Percentiles rank a stretch among this genome's conserved stretches.
Evolutionary conservation across 805 yeast genomes (phyloP).

Genomic region (Candida cerambycidarum): DNA sequence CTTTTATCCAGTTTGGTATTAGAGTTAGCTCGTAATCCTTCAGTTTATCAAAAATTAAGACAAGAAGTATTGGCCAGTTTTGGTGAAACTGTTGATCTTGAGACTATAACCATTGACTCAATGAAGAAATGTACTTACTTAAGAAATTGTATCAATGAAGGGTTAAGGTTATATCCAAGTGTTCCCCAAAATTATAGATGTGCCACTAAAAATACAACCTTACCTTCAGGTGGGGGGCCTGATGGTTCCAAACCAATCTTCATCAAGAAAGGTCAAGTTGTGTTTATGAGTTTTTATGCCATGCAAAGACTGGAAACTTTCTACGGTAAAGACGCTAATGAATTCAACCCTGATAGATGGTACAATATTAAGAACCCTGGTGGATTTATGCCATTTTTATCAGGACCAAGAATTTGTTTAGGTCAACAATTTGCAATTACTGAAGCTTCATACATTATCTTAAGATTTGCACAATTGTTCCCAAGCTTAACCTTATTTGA

Average conservation of each 20-base stretch:
- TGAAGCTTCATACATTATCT: constrained; percentile 49
- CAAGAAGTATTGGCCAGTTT: constrained; percentile 26
- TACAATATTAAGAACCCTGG: constrained; percentile 39
- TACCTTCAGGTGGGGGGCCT: constrained; percentile 34
- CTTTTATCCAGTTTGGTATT: constrained; percentile 28
- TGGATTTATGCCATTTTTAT: constrained; percentile 54
- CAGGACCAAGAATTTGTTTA: constrained; percentile 57
- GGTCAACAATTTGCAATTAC: constrained; percentile 60
- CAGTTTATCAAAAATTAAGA: constrained; percentile 27
- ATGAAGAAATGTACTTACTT: constrained; percentile 34
- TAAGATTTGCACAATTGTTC: constrained; percentile 33
- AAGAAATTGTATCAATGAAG: constrained; percentile 30
- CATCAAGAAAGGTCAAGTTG: constrained; percentile 44
- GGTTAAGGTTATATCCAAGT: constrained; percentile 33
- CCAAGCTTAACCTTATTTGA: constrained; percentile 18
- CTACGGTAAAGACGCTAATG: constrained; percentile 48
- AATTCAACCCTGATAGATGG: constrained; percentile 54
- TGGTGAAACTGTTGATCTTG: constrained; percentile 21
- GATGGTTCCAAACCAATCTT: constrained; percentile 27
- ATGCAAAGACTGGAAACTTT: constrained; percentile 41
- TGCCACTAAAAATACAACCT: constrained; percentile 27
- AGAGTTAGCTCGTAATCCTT: constrained; percentile 34
- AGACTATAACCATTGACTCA: constrained; percentile 30
- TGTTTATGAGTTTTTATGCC: constrained; percentile 41
- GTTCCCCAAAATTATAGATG: constrained; percentile 36